Base-by-base conservation (phyloP, 805 yeast species). In the Candida wancherniae region DNA sequence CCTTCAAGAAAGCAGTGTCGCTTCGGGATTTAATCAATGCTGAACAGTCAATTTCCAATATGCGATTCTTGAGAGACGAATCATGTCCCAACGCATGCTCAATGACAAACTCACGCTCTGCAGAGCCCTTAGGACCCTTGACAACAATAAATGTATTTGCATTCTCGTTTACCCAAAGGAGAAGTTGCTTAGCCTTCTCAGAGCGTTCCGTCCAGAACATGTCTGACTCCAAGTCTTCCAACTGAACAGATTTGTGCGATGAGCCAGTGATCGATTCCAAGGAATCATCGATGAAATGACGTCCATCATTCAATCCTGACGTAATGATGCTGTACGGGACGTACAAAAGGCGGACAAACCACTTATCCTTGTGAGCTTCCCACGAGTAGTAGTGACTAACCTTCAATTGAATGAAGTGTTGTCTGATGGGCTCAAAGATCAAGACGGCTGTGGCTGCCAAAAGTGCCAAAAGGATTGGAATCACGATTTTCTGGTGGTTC, bases 41-140 rank as follows among this genome's bases (percentile, higher is more conserved):
- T 34, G 83, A 94, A 63, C 97, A 90, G 56, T 90, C 94, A 26
- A 92, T 55, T 36, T 75, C 69, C 22, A 87, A 63, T 3, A 80
- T 71, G 39, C 80, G 79, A 11, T 48, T 42, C 15, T 38, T 45
- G 15, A 57, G 44, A 3, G 45, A 34, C 1, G 68, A 65, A 30
- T 87, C 73, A 17, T 67, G 75, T 28, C 67, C 60, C 26, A 85
- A 63, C 1, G 82, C 78, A 47, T 80, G 76, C 25, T 77, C 77
- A 50, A 80, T 58, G 4, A 90, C 87, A 37, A 86, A 61, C 37
- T 79, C 90, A 37, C 78, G 73, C 48, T 92, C 90, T 14, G 97
- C 98, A n/a, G 94, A 78, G 4, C 98, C 98, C 42, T 85, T 72
- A 4, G 98, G 97, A 9, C 98, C 98, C 40, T 80, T 75, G 3